A percentile compares a stretch with the other conserved stretches of the same genome.
Conservation (phyloP, 2,329 filamentous ascomycete species). For the Venturia asperata region DNA sequence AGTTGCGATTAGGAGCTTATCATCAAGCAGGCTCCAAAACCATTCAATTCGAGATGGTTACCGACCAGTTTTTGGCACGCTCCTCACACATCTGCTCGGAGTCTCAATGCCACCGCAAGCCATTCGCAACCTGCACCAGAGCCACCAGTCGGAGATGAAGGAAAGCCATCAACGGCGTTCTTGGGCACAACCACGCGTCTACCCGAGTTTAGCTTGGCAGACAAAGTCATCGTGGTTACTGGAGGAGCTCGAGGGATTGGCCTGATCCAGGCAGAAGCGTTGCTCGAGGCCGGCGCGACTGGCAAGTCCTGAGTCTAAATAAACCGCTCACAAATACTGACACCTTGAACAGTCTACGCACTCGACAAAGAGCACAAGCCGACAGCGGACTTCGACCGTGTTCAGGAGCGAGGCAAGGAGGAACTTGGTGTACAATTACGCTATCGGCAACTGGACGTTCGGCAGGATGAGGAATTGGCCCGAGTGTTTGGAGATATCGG, state of each 20-base stretch:
- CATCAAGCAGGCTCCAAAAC: background rate
- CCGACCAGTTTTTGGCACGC: background rate
- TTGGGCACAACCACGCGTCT: slow-evolving; percentile 27
- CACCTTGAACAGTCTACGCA: slow-evolving; percentile 30
- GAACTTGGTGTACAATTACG: slow-evolving; percentile 37
- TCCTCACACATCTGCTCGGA: background rate
- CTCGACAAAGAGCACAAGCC: slow-evolving; percentile 42
- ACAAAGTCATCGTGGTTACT: slow-evolving; percentile 75
- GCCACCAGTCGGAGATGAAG: background rate
- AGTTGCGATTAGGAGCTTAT: background rate
- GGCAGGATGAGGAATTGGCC: slow-evolving; percentile 30
- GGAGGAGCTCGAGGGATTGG: slow-evolving; percentile 49
- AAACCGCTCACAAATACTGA: slow-evolving; percentile 7
- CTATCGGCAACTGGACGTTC: slow-evolving; percentile 44
- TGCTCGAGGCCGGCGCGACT: slow-evolving; percentile 43
- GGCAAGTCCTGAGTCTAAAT: slow-evolving; percentile 27
- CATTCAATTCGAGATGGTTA: background rate
- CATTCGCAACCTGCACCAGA: background rate
- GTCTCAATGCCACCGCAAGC: background rate
- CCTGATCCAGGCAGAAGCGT: slow-evolving; percentile 39
- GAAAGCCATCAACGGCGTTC: background rate
- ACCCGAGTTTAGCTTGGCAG: slow-evolving; percentile 55
- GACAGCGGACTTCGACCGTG: slow-evolving; percentile 36
- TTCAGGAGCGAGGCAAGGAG: slow-evolving; percentile 30
- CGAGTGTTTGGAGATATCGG: slow-evolving; percentile 26